These are phyloP conservation scores for Hypoxylon sp. DNA, from an alignment of 2,329 filamentous ascomycete species.

Conservation along the genomic window DNA sequence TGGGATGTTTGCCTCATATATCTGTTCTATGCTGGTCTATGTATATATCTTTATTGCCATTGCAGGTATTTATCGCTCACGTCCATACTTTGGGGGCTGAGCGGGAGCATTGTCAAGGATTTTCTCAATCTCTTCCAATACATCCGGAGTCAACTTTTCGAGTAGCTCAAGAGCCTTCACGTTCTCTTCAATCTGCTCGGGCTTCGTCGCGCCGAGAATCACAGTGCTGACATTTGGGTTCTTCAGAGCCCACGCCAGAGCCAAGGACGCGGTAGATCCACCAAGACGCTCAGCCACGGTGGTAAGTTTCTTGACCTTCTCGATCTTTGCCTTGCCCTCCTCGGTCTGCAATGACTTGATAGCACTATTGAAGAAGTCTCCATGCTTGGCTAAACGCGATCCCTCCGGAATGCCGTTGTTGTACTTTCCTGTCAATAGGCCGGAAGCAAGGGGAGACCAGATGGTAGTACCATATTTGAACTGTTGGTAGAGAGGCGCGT, in stretches of 20 bases:
- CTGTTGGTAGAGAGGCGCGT: conserved; percentile 69
- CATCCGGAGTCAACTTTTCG: conserved; percentile 65
- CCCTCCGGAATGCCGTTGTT: conserved; percentile 73
- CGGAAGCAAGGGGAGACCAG: conserved; percentile 66
- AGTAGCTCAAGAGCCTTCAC: conserved; percentile 63
- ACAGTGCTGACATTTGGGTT: conserved; percentile 68
- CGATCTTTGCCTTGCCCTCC: conserved; percentile 68
- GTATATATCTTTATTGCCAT: background rate
- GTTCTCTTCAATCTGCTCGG: conserved; percentile 68
- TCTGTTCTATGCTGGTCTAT: background rate
- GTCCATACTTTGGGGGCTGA: conserved; percentile 35
- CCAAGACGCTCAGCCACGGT: conserved; percentile 71
- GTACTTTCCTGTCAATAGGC: conserved; percentile 75
- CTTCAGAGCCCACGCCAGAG: conserved; percentile 68
- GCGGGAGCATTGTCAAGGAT: conserved; percentile 56
- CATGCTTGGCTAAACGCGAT: conserved; percentile 74
- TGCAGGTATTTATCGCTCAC: conserved; percentile 31
- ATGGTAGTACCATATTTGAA: conserved; percentile 69
- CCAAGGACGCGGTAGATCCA: conserved; percentile 65
- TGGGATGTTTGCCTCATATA: background rate
- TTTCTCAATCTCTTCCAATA: conserved; percentile 67
- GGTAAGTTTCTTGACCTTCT: conserved; percentile 62
- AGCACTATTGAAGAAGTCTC: conserved; percentile 73
- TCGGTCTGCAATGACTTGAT: conserved; percentile 73
- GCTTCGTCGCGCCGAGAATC: conserved; percentile 67